Conservation (phyloP, 2,329 filamentous ascomycete species). For the Verticillium klebahnii region DNA sequence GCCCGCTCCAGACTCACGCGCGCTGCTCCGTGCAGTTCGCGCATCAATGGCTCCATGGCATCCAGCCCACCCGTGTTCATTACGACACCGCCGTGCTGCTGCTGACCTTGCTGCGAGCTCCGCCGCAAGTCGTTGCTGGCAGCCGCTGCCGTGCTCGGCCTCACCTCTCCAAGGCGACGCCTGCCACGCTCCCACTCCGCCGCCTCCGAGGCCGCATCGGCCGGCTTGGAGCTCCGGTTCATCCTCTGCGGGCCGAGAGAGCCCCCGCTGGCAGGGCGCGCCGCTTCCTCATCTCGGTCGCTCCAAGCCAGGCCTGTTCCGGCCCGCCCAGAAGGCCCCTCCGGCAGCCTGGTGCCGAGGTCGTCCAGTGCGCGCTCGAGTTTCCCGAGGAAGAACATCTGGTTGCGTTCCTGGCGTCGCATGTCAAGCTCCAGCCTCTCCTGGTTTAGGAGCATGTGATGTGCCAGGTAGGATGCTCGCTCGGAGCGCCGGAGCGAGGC, state of each 20-base stretch:
- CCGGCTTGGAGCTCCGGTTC: not conserved
- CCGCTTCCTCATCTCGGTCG: not conserved
- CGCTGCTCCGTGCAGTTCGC: constrained; percentile 26
- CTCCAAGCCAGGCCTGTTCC: not conserved
- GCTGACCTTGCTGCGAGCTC: not conserved
- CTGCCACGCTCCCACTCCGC: not conserved
- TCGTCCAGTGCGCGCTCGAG: constrained; percentile 5
- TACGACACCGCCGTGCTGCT: not conserved
- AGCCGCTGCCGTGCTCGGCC: not conserved
- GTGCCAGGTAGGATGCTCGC: constrained; percentile 8
- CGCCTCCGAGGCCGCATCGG: not conserved
- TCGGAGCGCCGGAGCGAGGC: constrained; percentile 6
- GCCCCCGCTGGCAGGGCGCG: not conserved
- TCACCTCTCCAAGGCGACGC: not conserved
- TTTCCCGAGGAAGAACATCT: constrained; percentile 10
- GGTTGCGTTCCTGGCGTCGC: constrained; percentile 10
- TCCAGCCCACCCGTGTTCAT: constrained; percentile 24
- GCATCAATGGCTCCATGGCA: constrained; percentile 39
- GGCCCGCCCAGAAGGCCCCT: not conserved
- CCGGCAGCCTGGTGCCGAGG: not conserved
- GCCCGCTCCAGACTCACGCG: constrained; percentile 9
- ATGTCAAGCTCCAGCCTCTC: constrained; percentile 12
- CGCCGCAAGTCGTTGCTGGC: not conserved
- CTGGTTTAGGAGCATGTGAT: constrained; percentile 13
- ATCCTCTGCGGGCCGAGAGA: not conserved